A percentile compares a stretch with the other conserved stretches of the same genome.
Conservation (phyloP, 371 early-diverging fungal genomes). For the Cokeromyces recurvatus region DNA sequence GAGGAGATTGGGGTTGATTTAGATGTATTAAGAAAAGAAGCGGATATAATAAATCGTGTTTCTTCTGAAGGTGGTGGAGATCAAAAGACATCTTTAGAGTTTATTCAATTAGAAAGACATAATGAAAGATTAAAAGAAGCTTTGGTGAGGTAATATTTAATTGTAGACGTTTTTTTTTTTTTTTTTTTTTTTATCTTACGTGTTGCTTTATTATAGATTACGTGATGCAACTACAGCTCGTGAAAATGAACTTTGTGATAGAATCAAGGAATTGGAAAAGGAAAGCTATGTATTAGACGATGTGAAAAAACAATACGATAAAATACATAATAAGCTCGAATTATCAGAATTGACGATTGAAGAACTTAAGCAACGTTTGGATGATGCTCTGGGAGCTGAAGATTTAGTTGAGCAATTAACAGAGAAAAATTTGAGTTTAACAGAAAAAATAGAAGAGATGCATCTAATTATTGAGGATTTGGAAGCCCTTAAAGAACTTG, state of each 20-base stretch:
- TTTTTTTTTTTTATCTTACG: too few relatives aligned
- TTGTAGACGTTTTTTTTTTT: too few relatives aligned
- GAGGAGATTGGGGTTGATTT: slow-evolving; percentile 75
- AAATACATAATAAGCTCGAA: slow-evolving; percentile 53
- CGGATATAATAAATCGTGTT: slow-evolving; percentile 38
- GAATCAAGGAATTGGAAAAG: slow-evolving; percentile 65
- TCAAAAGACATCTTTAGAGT: slow-evolving; percentile 52
- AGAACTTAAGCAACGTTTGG: slow-evolving; percentile 76
- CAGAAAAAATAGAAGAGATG: slow-evolving; percentile 76
- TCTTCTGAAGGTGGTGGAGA: slow-evolving; percentile 28
- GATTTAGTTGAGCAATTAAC: slow-evolving; percentile 77
- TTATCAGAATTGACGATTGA: slow-evolving; percentile 72
- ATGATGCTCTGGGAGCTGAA: slow-evolving; percentile 79
- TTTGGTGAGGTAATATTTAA: slow-evolving; percentile 50
- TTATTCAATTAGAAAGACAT: slow-evolving; percentile 70
- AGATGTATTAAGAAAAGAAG: slow-evolving; percentile 66
- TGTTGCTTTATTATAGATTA: slow-evolving; percentile 47
- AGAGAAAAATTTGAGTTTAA: slow-evolving; percentile 72
- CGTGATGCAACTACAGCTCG: slow-evolving; percentile 75
- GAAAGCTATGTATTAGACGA: slow-evolving; percentile 60
- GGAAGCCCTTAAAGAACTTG: slow-evolving; percentile 85
- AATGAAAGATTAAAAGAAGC: slow-evolving; percentile 89
- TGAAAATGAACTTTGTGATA: slow-evolving; percentile 62
- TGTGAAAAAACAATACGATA: slow-evolving; percentile 52
- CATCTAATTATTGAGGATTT: slow-evolving; percentile 76